Evolutionary conservation across 139 green algal genomes (phyloP).

Genomic region (Marvania coccoides): DNA sequence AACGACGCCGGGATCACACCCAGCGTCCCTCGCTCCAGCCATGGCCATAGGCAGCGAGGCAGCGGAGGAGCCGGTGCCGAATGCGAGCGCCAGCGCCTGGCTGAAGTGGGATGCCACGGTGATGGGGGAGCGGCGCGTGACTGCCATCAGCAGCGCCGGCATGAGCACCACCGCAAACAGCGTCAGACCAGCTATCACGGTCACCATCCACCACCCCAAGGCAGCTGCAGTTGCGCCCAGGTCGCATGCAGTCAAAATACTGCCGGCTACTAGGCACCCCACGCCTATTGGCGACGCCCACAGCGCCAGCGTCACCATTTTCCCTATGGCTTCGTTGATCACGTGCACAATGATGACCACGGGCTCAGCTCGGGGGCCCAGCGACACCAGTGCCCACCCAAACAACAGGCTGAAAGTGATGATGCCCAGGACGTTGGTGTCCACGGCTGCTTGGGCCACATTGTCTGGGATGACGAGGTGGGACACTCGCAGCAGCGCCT

Average conservation of each 20-base stretch:
- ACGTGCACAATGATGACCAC: constrained; percentile 24
- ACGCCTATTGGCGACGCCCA: constrained; percentile 42
- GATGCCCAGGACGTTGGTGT: constrained; percentile 51
- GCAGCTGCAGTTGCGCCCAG: constrained; percentile 22
- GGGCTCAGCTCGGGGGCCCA: constrained; percentile 16
- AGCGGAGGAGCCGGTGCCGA: constrained; percentile 39
- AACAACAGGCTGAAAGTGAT: constrained; percentile 41
- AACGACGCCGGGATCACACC: constrained; percentile 25
- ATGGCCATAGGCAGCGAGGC: constrained; percentile 43
- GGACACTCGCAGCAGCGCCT: constrained; percentile 30
- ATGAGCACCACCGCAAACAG: constrained; percentile 31
- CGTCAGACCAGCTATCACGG: constrained; percentile 33
- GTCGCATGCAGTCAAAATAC: constrained; percentile 32
- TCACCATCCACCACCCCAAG: constrained; percentile 41
- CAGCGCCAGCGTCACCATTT: constrained; percentile 42
- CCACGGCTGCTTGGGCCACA: constrained; percentile 28
- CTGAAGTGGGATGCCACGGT: constrained; percentile 1
- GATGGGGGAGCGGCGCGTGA: constrained; percentile 26
- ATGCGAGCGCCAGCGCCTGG: constrained; percentile 36
- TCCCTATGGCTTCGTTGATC: constrained; percentile 36
- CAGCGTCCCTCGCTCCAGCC: constrained; percentile 25
- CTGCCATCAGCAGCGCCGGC: constrained; percentile 22
- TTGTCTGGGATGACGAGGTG: constrained; percentile 36
- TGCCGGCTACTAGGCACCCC: constrained; percentile 36
- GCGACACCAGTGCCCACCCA: constrained; percentile 10